A percentile compares a stretch with the other conserved stretches of the same genome.
phyloP scores from a whole-genome alignment of 768 basidiomycete species.

The Tulasnella sp. region DNA sequence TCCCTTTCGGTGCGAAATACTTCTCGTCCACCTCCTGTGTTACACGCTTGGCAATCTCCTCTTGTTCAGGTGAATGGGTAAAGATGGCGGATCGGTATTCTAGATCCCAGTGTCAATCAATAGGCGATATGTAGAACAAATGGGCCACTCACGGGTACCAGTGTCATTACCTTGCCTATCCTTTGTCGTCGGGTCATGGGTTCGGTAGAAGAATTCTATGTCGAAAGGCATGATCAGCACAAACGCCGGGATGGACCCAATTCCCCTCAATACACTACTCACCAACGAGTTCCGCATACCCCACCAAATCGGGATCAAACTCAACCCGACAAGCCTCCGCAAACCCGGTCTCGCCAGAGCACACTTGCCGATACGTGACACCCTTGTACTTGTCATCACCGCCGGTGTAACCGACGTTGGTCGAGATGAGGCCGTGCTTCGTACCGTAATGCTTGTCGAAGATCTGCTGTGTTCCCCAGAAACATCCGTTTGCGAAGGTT shows the following conservation, averaged over 20 bases:
- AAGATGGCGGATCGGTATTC: constrained; percentile 95
- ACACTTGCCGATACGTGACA: constrained; percentile 65
- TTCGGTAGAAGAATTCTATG: constrained; percentile 89
- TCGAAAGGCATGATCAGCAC: background rate
- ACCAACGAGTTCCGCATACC: constrained; percentile 81
- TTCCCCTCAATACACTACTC: constrained; percentile 25
- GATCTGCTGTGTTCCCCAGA: constrained; percentile 21
- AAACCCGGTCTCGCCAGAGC: constrained; percentile 68
- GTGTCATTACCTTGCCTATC: constrained; percentile 67
- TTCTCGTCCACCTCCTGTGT: constrained; percentile 74
- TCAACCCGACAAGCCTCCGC: constrained; percentile 81
- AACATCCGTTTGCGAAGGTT: constrained; percentile 19
- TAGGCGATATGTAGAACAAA: background rate
- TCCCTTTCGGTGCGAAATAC: constrained; percentile 59
- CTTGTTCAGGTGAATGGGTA: constrained; percentile 60
- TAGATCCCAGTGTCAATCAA: constrained; percentile 22
- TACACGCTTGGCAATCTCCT: constrained; percentile 55
- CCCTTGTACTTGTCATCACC: constrained; percentile 19
- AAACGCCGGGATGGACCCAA: background rate
- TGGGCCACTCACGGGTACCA: constrained; percentile 49
- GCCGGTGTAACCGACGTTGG: constrained; percentile 20
- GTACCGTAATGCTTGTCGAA: constrained; percentile 18
- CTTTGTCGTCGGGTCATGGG: constrained; percentile 80
- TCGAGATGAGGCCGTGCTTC: constrained; percentile 14
- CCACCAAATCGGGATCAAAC: constrained; percentile 66